A percentile compares a stretch with the other conserved stretches of the same genome.
Conservation (phyloP, 257 asterid species). For the Nicotiana obtusifolia region DNA sequence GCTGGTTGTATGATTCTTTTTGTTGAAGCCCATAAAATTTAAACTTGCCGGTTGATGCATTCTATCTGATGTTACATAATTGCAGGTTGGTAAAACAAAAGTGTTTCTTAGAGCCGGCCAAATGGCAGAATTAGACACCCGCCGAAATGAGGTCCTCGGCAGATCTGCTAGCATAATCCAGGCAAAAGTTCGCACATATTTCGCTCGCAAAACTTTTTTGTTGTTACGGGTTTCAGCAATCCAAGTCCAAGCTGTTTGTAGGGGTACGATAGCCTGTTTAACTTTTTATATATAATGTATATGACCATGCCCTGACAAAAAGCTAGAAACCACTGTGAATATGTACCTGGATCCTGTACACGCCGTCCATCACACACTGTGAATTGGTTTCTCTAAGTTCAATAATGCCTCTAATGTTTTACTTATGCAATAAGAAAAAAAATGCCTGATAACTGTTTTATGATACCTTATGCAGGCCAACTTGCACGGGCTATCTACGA, state of each 20-base stretch:
- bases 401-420: neutral
- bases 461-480: slow-evolving; percentile 39
- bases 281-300: neutral
- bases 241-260: slow-evolving; percentile 57
- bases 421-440: neutral
- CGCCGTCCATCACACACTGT: neutral
- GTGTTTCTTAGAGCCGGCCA: slow-evolving; percentile 94
- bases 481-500: slow-evolving; percentile 49
- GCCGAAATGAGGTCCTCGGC: slow-evolving; percentile 66
- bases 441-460: neutral
- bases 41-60: neutral
- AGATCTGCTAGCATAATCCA: slow-evolving; percentile 66
- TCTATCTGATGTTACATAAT: slow-evolving; percentile 11
- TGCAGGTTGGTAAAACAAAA: slow-evolving; percentile 85
- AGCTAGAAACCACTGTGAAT: neutral
- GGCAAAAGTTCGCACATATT: slow-evolving; percentile 47
- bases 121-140: slow-evolving; percentile 82
- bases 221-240: slow-evolving; percentile 43
- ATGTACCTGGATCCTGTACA: neutral
- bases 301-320: neutral
- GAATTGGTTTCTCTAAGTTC: neutral
- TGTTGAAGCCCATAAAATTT: neutral
- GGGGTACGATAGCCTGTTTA: slow-evolving; percentile 46
- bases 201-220: slow-evolving; percentile 47
- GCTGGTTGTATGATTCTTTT: neutral